Evolutionary conservation across 2,329 filamentous ascomycete genomes (phyloP).

Genomic region (Chaetomiaceae sp.): DNA sequence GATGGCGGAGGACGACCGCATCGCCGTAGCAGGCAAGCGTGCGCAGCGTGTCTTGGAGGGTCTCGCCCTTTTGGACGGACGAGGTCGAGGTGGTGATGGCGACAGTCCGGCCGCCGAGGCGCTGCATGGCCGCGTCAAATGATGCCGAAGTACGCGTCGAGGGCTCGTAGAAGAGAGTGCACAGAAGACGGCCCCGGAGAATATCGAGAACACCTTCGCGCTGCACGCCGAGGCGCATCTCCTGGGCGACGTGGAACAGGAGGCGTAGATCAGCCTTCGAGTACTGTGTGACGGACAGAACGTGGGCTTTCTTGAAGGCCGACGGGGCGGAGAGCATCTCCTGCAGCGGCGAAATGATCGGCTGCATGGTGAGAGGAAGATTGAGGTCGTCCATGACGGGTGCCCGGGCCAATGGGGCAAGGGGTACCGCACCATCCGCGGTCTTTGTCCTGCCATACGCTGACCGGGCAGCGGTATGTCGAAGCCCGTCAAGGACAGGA

Average conservation of each 20-base stretch:
- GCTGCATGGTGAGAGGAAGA: conserved; percentile 44
- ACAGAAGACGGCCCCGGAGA: conserved; percentile 79
- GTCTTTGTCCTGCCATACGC: conserved; percentile 31
- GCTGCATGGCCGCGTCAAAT: conserved; percentile 98
- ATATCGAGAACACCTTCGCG: conserved; percentile 84
- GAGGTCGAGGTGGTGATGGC: conserved; percentile 78
- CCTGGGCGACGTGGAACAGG: conserved; percentile 92
- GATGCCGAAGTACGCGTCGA: conserved; percentile 93
- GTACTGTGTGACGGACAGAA: conserved; percentile 90
- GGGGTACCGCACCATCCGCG: conserved; percentile 32
- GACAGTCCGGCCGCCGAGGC: conserved; percentile 83
- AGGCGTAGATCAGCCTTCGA: conserved; percentile 81
- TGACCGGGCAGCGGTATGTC: conserved; percentile 31
- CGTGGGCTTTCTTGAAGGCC: conserved; percentile 82
- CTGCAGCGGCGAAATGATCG: conserved; percentile 57
- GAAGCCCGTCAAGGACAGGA: conserved; percentile 24
- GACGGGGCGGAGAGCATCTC: conserved; percentile 71
- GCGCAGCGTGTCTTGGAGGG: conserved; percentile 86
- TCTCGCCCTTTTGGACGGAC: conserved; percentile 90
- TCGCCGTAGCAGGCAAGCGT: conserved; percentile 93
- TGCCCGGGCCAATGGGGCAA: conserved; percentile 26
- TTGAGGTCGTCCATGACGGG: conserved; percentile 43
- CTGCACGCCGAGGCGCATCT: conserved; percentile 95
- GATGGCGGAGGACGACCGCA: conserved; percentile 92
- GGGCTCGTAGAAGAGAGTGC: conserved; percentile 95